Evolutionary conservation across 2,329 filamentous ascomycete genomes (phyloP).

Genomic region (Ascochyta koolunga): DNA sequence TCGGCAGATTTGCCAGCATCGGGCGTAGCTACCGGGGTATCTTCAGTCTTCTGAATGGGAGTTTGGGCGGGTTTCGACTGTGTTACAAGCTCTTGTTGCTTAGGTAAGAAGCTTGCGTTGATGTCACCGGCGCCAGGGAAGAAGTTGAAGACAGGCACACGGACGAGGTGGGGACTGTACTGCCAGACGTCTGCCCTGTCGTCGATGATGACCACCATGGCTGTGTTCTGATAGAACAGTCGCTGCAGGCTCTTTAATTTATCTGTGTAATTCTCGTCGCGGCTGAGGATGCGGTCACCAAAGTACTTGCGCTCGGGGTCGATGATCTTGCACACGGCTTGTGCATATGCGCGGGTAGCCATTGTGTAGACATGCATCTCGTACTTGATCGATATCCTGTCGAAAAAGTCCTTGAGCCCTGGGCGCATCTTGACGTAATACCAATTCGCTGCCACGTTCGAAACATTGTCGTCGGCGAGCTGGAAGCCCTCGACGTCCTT

Average conservation of each 20-base stretch:
- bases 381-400: conserved; percentile 78
- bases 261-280: conserved; percentile 95
- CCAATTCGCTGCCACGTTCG: conserved; percentile 59
- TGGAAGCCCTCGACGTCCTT: conserved; percentile 89
- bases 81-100: conserved; percentile 58
- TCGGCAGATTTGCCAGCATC: conserved; percentile 34
- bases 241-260: conserved; percentile 88
- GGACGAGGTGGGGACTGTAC: conserved; percentile 91
- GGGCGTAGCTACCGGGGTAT: conserved; percentile 22
- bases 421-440: conserved; percentile 99
- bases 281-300: conserved; percentile 91
- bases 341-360: conserved; percentile 95
- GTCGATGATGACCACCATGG: conserved; percentile 99
- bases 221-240: conserved; percentile 93
- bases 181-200: conserved; percentile 96
- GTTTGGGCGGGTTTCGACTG: conserved; percentile 29
- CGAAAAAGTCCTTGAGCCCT: conserved; percentile 79
- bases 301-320: conserved; percentile 90
- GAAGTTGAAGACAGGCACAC: conserved; percentile 94
- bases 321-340: conserved; percentile 89
- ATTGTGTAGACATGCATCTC: conserved; percentile 99
- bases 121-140: conserved; percentile 98
- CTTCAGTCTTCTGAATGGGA: conserved; percentile 25
- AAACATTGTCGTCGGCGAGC: conserved; percentile 73
- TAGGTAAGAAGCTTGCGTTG: conserved; percentile 95